Percentiles rank a stretch among this genome's conserved stretches.
These are phyloP conservation scores for Bauhinia variegata DNA, from an alignment of 306 rosid species.

Conservation along the genomic window DNA sequence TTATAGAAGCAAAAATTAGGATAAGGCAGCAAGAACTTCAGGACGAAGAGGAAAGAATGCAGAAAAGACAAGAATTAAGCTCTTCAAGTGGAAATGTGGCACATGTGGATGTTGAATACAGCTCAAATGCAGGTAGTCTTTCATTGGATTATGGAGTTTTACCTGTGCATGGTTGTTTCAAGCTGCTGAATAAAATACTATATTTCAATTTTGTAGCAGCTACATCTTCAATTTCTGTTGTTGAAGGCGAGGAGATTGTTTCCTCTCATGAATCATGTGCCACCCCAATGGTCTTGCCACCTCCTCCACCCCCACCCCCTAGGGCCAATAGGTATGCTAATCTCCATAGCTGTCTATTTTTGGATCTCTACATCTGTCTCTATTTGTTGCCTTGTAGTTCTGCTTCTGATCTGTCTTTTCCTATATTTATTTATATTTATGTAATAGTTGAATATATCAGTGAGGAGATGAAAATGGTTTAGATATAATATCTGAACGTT, in stretches of 20 bases:
- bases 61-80: slow-evolving; percentile 67
- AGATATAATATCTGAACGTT: background rate
- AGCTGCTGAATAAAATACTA: slow-evolving; percentile 17
- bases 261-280: slow-evolving; percentile 68
- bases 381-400: background rate
- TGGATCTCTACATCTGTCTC: background rate
- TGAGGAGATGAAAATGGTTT: slow-evolving; percentile 10
- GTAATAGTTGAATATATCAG: background rate
- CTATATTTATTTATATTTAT: slow-evolving; percentile 1
- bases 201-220: slow-evolving; percentile 44
- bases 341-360: slow-evolving; percentile 21
- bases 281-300: slow-evolving; percentile 53
- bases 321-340: slow-evolving; percentile 67
- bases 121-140: slow-evolving; percentile 69
- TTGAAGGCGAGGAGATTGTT: slow-evolving; percentile 70
- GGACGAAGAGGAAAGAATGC: slow-evolving; percentile 92
- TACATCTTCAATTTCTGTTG: slow-evolving; percentile 61
- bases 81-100: slow-evolving; percentile 53
- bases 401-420: slow-evolving; percentile 2
- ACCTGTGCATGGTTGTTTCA: slow-evolving; percentile 9
- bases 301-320: slow-evolving; percentile 54
- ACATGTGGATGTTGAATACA: slow-evolving; percentile 53
- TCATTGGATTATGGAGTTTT: slow-evolving; percentile 14
- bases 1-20: slow-evolving; percentile 97
- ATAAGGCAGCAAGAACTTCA: slow-evolving; percentile 84